Evolutionary conservation across 495 filamentous ascomycete genomes (phyloP).

Genomic region (Rhypophila decipiens): DNA sequence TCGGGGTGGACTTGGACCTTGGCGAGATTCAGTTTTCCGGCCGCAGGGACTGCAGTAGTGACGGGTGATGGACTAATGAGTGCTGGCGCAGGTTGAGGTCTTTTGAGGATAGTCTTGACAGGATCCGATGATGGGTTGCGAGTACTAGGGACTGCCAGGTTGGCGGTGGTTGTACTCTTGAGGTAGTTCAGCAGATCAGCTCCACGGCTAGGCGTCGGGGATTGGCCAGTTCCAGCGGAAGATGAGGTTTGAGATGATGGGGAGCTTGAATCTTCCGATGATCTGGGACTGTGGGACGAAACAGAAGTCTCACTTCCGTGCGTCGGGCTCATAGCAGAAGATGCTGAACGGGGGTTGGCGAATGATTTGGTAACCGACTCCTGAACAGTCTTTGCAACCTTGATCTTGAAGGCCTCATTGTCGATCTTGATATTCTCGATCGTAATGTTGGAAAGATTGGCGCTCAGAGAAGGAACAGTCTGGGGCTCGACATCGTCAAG

Average conservation of each 20-base stretch:
- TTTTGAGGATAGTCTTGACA: too few relatives aligned
- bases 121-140: not conserved
- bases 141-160: not conserved
- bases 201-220: not conserved
- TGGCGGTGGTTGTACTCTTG: not conserved
- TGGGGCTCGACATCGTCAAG: too few relatives aligned
- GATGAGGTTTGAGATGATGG: not conserved
- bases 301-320: slow-evolving; percentile 14
- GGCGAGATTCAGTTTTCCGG: slow-evolving; percentile 2
- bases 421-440: not conserved
- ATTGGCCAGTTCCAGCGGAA: too few relatives aligned
- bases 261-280: slow-evolving; percentile 1
- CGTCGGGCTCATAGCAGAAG: slow-evolving; percentile 6
- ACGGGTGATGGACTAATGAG: too few relatives aligned
- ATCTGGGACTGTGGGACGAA: slow-evolving; percentile 9
- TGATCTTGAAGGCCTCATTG: not conserved
- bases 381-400: not conserved
- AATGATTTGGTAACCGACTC: not conserved
- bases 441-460: not conserved
- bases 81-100: too few relatives aligned
- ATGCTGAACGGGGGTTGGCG: not conserved
- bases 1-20: slow-evolving; percentile 13
- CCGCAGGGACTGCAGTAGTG: not conserved
- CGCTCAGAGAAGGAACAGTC: not conserved
- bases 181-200: not conserved